Percentiles rank a stretch among this genome's conserved stretches.
Evolutionary conservation across 1,139 yeast species (phyloP).

Genomic region (Magnusiomyces suaveolens): DNA sequence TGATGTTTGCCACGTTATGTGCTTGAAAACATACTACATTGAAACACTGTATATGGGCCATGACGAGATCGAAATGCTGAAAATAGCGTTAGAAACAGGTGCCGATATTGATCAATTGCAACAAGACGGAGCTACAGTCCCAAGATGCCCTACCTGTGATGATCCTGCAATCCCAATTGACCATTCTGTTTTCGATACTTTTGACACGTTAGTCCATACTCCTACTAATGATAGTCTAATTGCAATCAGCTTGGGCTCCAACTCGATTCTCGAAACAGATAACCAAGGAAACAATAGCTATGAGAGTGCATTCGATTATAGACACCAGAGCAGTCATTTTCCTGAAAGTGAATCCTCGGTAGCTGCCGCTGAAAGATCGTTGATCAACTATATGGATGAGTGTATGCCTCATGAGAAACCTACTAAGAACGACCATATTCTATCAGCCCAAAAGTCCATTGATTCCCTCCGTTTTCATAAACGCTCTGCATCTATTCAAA

Average conservation of each 20-base stretch:
- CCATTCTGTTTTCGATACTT: slow-evolving; percentile 8
- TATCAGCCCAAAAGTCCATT: background rate
- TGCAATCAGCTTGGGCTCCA: background rate
- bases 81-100: background rate
- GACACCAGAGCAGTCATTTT: no score
- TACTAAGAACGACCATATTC: background rate
- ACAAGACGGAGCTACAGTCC: slow-evolving; percentile 17
- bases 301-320: no score
- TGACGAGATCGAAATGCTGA: background rate
- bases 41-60: background rate
- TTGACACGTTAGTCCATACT: background rate
- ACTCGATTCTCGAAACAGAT: no score
- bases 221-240: background rate
- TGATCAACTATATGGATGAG: background rate
- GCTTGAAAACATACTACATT: slow-evolving; percentile 15
- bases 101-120: no score
- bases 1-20: slow-evolving; percentile 24
- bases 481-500: background rate
- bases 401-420: no score
- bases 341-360: no score
- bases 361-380: background rate
- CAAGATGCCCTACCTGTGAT: slow-evolving; percentile 25
- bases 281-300: no score
- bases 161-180: slow-evolving; percentile 21
- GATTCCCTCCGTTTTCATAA: background rate